A percentile compares a stretch with the other conserved stretches of the same genome.
Evolutionary conservation across 2,329 filamentous ascomycete genomes (phyloP).

Genomic region (Herpotrichia juniperi): DNA sequence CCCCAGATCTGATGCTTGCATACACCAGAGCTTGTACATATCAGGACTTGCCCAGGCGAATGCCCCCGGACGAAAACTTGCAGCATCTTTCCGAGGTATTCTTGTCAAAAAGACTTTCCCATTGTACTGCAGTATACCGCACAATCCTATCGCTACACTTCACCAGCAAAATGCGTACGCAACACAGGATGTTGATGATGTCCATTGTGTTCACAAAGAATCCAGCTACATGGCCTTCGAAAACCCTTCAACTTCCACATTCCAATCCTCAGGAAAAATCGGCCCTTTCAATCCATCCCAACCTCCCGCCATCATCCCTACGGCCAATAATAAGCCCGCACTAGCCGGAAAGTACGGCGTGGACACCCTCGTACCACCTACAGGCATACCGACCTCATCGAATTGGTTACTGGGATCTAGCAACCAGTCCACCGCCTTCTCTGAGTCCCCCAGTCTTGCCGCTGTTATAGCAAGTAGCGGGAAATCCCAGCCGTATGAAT

Average conservation of each 20-base stretch:
- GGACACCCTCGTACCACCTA: conserved; percentile 59
- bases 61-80: no score
- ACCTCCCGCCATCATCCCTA: conserved; percentile 63
- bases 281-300: conserved; percentile 59
- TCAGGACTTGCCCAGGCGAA: no score
- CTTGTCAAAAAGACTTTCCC: no score
- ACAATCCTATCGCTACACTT: no score
- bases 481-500: conserved; percentile 45
- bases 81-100: no score
- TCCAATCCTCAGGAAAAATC: conserved; percentile 58
- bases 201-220: not conserved
- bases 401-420: conserved; percentile 60
- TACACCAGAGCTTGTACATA: no score
- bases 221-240: conserved; percentile 25
- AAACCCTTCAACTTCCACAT: conserved; percentile 58
- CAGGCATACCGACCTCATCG: conserved; percentile 63
- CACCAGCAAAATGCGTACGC: no score
- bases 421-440: conserved; percentile 45
- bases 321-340: conserved; percentile 56
- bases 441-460: conserved; percentile 32
- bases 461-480: conserved; percentile 39
- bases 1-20: not conserved
- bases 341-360: conserved; percentile 65
- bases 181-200: no score
- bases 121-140: no score